Conservation (phyloP, 345 rosid species). For the Pseudoturritis turrita region DNA sequence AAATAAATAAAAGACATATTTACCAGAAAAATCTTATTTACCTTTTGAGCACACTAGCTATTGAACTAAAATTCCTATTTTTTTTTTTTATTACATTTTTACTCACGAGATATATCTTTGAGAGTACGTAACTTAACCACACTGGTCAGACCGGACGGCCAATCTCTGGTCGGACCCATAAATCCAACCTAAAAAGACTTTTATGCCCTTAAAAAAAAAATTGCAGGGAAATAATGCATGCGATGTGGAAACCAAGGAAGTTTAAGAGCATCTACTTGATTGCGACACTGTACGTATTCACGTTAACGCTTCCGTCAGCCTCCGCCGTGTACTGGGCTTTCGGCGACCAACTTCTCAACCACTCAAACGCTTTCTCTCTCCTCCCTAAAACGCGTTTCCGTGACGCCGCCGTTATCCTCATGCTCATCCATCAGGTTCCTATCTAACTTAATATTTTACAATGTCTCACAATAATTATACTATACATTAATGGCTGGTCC, state of each 20-base stretch:
- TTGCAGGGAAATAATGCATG: slow-evolving; percentile 95
- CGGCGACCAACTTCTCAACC: slow-evolving; percentile 82
- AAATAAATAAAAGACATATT: slow-evolving; percentile 2
- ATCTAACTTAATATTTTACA: not conserved
- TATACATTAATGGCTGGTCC: slow-evolving; percentile 19
- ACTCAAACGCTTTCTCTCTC: slow-evolving; percentile 90
- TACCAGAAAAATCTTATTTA: not conserved
- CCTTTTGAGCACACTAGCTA: not conserved
- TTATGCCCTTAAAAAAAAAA: not conserved
- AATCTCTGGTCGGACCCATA: slow-evolving; percentile 9
- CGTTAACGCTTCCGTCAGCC: slow-evolving; percentile 89
- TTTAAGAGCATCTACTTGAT: slow-evolving; percentile 86
- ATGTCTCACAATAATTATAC: not conserved
- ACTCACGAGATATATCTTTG: not conserved
- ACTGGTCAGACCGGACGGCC: slow-evolving; percentile 12
- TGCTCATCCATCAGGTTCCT: slow-evolving; percentile 95
- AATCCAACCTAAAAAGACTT: not conserved
- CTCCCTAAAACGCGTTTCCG: slow-evolving; percentile 75
- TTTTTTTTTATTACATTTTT: not conserved
- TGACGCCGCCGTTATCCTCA: slow-evolving; percentile 84
- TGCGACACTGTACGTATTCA: slow-evolving; percentile 94
- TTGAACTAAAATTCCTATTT: not conserved
- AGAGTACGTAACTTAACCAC: slow-evolving; percentile 3
- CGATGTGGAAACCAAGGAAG: slow-evolving; percentile 99
- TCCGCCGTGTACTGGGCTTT: slow-evolving; percentile 96